Percentiles rank a stretch among this genome's conserved stretches.
These are phyloP conservation scores for Didymella keratinophila DNA, from an alignment of 2,329 filamentous ascomycete genomes.

Conservation along the genomic window DNA sequence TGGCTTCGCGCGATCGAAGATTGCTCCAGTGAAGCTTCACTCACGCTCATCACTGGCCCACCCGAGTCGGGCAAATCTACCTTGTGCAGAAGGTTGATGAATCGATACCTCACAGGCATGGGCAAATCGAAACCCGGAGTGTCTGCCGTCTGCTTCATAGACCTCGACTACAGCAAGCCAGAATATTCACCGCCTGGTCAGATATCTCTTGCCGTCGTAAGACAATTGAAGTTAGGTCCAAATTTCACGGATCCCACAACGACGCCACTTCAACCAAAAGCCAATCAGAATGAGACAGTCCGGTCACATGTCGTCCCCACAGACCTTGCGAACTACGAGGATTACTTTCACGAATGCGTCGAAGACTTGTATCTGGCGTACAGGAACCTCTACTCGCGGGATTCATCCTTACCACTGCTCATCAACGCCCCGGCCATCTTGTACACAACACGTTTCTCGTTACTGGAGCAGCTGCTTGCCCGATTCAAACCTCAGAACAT, in stretches of 20 bases:
- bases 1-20: slow-evolving; percentile 53
- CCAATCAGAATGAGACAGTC: slow-evolving; percentile 54
- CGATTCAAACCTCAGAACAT: slow-evolving; percentile 66
- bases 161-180: slow-evolving; percentile 79
- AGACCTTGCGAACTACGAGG: slow-evolving; percentile 70
- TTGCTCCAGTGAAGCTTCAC: slow-evolving; percentile 45
- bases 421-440: slow-evolving; percentile 81
- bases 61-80: slow-evolving; percentile 81
- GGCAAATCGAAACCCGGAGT: slow-evolving; percentile 38
- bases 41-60: slow-evolving; percentile 71
- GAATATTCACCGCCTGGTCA: slow-evolving; percentile 76
- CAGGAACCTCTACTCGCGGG: slow-evolving; percentile 53
- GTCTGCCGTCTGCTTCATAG: slow-evolving; percentile 66
- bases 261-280: slow-evolving; percentile 25
- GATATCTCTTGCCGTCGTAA: slow-evolving; percentile 70
- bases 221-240: slow-evolving; percentile 68
- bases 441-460: slow-evolving; percentile 71
- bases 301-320: slow-evolving; percentile 72
- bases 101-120: slow-evolving; percentile 67
- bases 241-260: slow-evolving; percentile 68
- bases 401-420: slow-evolving; percentile 64
- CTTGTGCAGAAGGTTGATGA: slow-evolving; percentile 71
- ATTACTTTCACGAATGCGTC: slow-evolving; percentile 71
- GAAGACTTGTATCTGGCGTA: slow-evolving; percentile 69
- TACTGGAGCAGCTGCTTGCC: slow-evolving; percentile 66